A percentile compares a stretch with the other conserved stretches of the same genome.
Evolutionary conservation across 257 asterid species (phyloP).

Genomic region (Nicotiana noctiflora): DNA sequence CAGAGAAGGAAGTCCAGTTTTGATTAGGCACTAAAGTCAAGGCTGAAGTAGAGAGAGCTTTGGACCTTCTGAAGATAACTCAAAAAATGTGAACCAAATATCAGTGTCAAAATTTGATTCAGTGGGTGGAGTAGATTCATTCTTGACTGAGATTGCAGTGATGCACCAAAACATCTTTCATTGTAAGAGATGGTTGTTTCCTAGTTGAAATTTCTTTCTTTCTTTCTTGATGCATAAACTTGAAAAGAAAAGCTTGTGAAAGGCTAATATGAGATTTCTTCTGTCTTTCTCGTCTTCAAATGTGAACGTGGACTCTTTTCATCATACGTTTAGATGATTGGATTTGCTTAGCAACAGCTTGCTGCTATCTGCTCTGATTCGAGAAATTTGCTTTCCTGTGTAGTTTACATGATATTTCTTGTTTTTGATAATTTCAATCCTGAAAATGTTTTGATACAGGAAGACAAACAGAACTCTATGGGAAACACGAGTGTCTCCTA

Average conservation of each 20-base stretch:
- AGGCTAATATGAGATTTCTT: not conserved
- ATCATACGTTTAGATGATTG: not conserved
- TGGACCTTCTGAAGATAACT: not conserved
- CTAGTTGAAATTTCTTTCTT: not conserved
- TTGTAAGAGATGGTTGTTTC: not conserved
- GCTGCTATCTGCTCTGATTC: conserved; percentile 1
- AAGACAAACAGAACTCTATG: conserved; percentile 53
- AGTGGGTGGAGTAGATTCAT: not conserved
- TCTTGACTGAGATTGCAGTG: not conserved
- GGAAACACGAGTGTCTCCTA: conserved; percentile 69
- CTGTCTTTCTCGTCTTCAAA: not conserved
- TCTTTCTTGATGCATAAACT: not conserved
- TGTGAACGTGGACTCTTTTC: not conserved
- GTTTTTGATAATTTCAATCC: not conserved
- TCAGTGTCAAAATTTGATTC: not conserved
- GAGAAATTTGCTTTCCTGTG: not conserved
- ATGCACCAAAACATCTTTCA: not conserved
- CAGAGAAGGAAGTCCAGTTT: not conserved
- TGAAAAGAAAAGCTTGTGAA: not conserved
- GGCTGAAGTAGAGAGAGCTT: not conserved
- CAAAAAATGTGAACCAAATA: not conserved
- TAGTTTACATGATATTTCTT: not conserved
- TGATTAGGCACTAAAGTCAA: not conserved
- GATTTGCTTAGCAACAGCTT: not conserved
- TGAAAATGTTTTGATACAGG: conserved; percentile 12